Conservation (phyloP, 1,139 yeast species). For the Keqinozyma sinolaborantium region DNA sequence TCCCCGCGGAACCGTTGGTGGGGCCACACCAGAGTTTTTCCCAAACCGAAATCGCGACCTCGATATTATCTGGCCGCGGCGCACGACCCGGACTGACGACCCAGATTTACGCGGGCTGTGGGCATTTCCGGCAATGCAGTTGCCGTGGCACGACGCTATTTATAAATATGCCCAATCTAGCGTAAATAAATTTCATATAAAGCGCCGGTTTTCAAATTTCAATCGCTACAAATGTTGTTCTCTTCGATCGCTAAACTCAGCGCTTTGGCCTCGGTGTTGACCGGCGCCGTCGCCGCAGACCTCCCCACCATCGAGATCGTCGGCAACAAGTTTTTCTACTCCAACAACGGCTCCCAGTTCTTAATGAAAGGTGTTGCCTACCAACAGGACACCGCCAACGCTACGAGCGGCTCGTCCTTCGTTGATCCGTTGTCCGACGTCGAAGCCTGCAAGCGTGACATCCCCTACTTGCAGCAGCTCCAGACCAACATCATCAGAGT, state of each 20-base stretch:
- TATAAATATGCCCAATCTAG: not conserved
- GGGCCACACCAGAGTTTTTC: too few relatives aligned
- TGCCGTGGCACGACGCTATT: not conserved
- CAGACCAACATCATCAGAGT: slow-evolving; percentile 74
- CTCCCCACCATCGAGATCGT: slow-evolving; percentile 51
- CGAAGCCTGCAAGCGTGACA: slow-evolving; percentile 74
- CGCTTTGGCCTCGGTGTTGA: slow-evolving; percentile 4
- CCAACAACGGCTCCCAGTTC: slow-evolving; percentile 78
- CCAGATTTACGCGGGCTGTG: too few relatives aligned
- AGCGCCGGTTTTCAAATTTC: not conserved
- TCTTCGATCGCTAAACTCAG: slow-evolving; percentile 3
- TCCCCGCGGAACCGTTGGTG: too few relatives aligned
- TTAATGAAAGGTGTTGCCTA: slow-evolving; percentile 78
- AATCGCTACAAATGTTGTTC: slow-evolving; percentile 8
- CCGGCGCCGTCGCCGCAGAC: slow-evolving; percentile 10
- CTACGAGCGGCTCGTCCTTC: slow-evolving; percentile 40
- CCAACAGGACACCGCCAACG: slow-evolving; percentile 63
- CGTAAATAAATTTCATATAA: not conserved
- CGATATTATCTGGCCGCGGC: too few relatives aligned
- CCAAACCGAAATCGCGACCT: too few relatives aligned
- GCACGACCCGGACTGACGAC: too few relatives aligned
- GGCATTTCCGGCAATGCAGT: too few relatives aligned
- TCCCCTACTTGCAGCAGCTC: slow-evolving; percentile 68
- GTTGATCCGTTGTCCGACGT: slow-evolving; percentile 75
- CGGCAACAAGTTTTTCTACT: slow-evolving; percentile 76